Evolutionary conservation across 2,329 filamentous ascomycete genomes (phyloP).

Genomic region (Hortaea werneckii): DNA sequence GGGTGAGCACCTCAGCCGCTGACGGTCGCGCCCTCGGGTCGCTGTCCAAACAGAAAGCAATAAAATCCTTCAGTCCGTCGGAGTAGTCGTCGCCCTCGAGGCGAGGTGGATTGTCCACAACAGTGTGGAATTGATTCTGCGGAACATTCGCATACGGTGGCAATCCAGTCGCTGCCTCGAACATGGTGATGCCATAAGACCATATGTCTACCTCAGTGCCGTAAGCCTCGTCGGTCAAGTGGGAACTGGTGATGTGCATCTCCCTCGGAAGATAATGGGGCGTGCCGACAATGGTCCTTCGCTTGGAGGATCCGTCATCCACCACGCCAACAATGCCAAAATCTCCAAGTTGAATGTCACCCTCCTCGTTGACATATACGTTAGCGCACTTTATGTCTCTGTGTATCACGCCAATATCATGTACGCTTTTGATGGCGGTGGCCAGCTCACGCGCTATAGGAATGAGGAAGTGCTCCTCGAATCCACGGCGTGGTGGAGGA

Average conservation of each 20-base stretch:
- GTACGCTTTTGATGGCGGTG: constrained; percentile 48
- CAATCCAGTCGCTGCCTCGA: constrained; percentile 68
- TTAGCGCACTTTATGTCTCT: constrained; percentile 63
- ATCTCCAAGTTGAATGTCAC: constrained; percentile 70
- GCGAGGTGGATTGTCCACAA: constrained; percentile 49
- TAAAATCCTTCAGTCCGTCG: constrained; percentile 54
- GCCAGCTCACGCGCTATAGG: constrained; percentile 55
- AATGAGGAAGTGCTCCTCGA: constrained; percentile 53
- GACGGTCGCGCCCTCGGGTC: constrained; percentile 58
- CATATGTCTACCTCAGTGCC: constrained; percentile 59
- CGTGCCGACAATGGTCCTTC: constrained; percentile 72
- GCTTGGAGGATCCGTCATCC: constrained; percentile 60
- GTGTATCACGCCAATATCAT: constrained; percentile 58
- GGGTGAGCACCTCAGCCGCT: constrained; percentile 58
- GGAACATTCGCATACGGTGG: constrained; percentile 47
- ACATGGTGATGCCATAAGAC: constrained; percentile 74
- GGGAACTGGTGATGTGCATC: constrained; percentile 29
- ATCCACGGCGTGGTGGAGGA: constrained; percentile 21
- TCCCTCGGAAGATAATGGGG: constrained; percentile 83
- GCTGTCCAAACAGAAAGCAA: constrained; percentile 63
- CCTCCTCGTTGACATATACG: constrained; percentile 66
- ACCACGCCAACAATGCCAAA: constrained; percentile 75
- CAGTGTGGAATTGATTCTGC: constrained; percentile 17
- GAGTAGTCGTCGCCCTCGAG: constrained; percentile 66
- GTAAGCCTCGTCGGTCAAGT: constrained; percentile 31